Base-by-base conservation (phyloP, 495 filamentous ascomycete genomes). In the Daldinia grandis region DNA sequence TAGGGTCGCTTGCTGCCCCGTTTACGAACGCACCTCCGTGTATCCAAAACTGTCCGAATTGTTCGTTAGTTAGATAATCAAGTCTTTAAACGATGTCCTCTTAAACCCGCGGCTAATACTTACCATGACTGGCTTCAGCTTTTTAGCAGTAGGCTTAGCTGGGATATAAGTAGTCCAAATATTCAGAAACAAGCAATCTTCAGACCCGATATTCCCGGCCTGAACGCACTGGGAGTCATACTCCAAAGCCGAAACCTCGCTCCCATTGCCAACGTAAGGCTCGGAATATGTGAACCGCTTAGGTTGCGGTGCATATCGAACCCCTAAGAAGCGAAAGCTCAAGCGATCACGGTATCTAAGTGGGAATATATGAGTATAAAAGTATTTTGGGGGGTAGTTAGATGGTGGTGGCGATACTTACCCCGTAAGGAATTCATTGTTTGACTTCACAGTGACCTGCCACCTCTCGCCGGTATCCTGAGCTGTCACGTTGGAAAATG, bases 161-260 rank as follows among this genome's bases (percentile, higher is more conserved):
- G 86, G 86, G 1, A 88, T 78, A 58, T 81, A 81, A 5, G 83
- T 78, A 1, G 83, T 86, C 82, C 81, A 87, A 55, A 88, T 79
- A 62, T 87, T 87, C n/a, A 87, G 74, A 62, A 84, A 85, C 15
- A 86, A 74, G 55, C 85, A 87, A 57, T 87, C 85, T 58, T 86
- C 84, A 15, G 67, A 64, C 0, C 81, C 76, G 30, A 68, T 72
- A 53, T 76, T 66, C 15, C 71, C 63, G 3, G 75, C 69, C 59
- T 87, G 84, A 7, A 80, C 60, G 57, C 84, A 86, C 51, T 78
- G 68, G 8, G 77, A 72, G 0, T 81, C 80, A 61, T 81, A 83
- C 27, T 69, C 60, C 14, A 82, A 68, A 0, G 81, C 84, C 40
- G 78, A 76, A 2, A 73, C 76, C 1, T 76, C 55, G n/a, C 69